These are phyloP conservation scores for Rhodotorula taiwanensis DNA, from an alignment of 768 basidiomycete species.

Conservation along the genomic window DNA sequence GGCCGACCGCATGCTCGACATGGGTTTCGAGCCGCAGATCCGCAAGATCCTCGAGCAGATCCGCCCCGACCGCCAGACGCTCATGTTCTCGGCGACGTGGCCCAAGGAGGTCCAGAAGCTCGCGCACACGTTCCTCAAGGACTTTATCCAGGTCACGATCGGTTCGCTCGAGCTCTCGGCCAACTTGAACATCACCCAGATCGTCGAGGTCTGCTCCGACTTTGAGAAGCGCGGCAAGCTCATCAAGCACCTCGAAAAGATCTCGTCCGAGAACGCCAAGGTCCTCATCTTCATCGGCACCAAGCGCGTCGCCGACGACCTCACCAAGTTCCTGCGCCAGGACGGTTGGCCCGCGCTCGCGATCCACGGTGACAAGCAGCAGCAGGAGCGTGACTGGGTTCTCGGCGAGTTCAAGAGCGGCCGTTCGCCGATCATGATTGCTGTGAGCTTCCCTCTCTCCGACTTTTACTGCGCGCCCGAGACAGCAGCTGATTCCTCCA, in stretches of 20 bases:
- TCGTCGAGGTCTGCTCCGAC: slow-evolving; percentile 92
- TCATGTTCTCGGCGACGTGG: slow-evolving; percentile 99
- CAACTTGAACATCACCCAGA: slow-evolving; percentile 94
- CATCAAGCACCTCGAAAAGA: slow-evolving; percentile 93
- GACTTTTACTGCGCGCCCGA: slow-evolving; percentile 4
- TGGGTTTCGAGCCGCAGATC: slow-evolving; percentile 99
- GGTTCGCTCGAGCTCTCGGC: slow-evolving; percentile 97
- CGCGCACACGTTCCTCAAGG: slow-evolving; percentile 88
- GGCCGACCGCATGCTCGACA: slow-evolving; percentile 99
- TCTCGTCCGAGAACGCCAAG: slow-evolving; percentile 93
- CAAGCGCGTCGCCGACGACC: slow-evolving; percentile 94
- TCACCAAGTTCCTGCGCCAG: slow-evolving; percentile 92
- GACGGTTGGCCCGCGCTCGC: slow-evolving; percentile 99
- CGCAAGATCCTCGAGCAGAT: slow-evolving; percentile 87
- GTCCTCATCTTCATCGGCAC: slow-evolving; percentile 98
- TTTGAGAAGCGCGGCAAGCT: slow-evolving; percentile 81
- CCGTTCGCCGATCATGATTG: slow-evolving; percentile 92
- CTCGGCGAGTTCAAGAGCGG: slow-evolving; percentile 74
- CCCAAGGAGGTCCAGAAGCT: slow-evolving; percentile 98
- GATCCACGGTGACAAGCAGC: slow-evolving; percentile 92
- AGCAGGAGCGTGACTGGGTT: slow-evolving; percentile 94
- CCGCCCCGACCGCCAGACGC: slow-evolving; percentile 93
- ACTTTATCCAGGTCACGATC: slow-evolving; percentile 98
- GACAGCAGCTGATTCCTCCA: slow-evolving; percentile 46
- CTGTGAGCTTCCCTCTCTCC: slow-evolving; percentile 45